Base-by-base conservation (phyloP, 768 basidiomycete species). In the Pleurotus ostreatus region DNA sequence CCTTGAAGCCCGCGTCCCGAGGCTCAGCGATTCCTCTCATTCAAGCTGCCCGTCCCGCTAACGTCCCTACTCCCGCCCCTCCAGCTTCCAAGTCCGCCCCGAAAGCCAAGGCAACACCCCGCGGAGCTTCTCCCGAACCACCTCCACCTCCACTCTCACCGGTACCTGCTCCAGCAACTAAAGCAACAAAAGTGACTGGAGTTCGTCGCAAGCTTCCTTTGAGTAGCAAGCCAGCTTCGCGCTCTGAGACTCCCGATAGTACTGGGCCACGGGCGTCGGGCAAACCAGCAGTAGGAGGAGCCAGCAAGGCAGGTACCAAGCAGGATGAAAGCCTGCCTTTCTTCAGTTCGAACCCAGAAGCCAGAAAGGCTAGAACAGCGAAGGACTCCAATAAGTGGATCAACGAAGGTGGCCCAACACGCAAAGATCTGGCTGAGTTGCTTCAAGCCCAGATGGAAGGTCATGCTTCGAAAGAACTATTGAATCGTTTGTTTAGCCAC, bases 381-480 rank as follows among this genome's bases (percentile, higher is more conserved):
- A 94, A 90, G 71, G 95, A 98, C 66, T 77, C 78, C 11, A 79
- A 80, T 43, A 81, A 79, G 62, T 98, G 94, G 94, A 75, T 93
- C 55, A 90, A 94, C 61, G 94, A 98, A 62, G 78, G 83, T 43
- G 89, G 92, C 3, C 75, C 91, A 6, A 89, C 88, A 20, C 78
- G 92, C 55, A 89, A 92, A 66, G 96, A 98, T 63, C 78, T 98
- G 12, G 82, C 88, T 38, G 96, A 98, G 41, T 72, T 86, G 11
- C 74, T 98, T 47, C 89, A 92, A 62, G 83, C 79, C 60, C 97
- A 99, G 70, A 98, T 98, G 94, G 94, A 95, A 61, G 79, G 85
- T 7, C 81, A 89, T 63, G 78, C 82, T 5, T 88, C 89, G 2
- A 85, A 87, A 59, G 89, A 94, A 2, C 71, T 98, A 2, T 69